Percentiles rank a stretch among this genome's conserved stretches.
These are phyloP conservation scores for Trichomonas tenax DNA, from an alignment of 208 protist species.

Conservation along the genomic window DNA sequence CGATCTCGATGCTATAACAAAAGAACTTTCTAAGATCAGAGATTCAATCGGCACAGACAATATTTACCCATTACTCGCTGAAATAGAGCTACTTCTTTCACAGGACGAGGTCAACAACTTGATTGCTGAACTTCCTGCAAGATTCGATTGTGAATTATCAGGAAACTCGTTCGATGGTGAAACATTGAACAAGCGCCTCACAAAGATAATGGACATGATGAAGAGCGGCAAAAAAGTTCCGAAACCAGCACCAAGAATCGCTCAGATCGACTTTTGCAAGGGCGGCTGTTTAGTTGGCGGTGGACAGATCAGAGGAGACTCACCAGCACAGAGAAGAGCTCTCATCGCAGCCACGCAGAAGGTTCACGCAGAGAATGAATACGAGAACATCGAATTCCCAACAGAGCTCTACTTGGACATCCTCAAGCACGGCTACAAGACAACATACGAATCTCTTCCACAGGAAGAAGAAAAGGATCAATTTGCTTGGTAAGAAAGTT, in stretches of 20 bases:
- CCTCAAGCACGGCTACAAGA: neutral
- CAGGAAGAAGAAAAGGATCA: neutral
- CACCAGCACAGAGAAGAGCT: neutral
- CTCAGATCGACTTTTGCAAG: neutral
- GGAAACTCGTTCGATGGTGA: neutral
- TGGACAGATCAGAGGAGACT: neutral
- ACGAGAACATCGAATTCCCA: neutral
- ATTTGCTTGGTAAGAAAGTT: neutral
- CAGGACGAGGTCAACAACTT: neutral
- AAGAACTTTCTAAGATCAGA: neutral
- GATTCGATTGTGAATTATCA: neutral
- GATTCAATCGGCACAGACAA: neutral
- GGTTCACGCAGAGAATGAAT: neutral
- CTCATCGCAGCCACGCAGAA: neutral
- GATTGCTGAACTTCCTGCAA: neutral
- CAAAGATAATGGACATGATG: neutral
- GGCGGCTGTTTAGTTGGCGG: neutral
- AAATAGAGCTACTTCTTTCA: neutral
- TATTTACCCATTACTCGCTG: neutral
- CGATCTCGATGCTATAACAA: neutral
- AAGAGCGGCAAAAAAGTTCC: neutral
- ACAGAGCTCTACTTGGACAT: neutral
- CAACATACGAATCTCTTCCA: neutral
- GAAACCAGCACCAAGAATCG: neutral
- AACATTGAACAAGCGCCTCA: neutral